A percentile compares a stretch with the other conserved stretches of the same genome.
Conservation (phyloP, 106 monocot genomes). For the Dactylorhiza incarnata region DNA sequence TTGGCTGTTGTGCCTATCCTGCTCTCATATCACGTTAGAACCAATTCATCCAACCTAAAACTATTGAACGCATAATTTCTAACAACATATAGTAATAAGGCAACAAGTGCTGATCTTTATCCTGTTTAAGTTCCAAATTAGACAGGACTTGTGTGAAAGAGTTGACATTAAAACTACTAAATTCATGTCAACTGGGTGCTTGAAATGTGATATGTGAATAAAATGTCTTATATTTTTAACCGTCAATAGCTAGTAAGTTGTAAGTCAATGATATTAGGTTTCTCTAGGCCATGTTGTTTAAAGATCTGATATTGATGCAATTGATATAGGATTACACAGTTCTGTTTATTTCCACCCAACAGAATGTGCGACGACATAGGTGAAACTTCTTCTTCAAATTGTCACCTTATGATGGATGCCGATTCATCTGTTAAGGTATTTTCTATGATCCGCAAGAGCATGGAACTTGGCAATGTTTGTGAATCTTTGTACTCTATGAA, state of each 20-base stretch:
- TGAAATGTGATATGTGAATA: not conserved
- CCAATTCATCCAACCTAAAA: not conserved
- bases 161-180: not conserved
- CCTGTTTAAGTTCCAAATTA: not conserved
- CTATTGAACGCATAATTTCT: too few species aligned
- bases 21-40: not conserved
- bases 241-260: not conserved
- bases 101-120: not conserved
- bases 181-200: not conserved
- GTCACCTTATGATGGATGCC: not conserved
- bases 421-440: conserved; percentile 9
- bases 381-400: not conserved
- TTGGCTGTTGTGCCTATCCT: not conserved
- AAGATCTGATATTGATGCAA: not conserved
- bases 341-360: not conserved
- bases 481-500: not conserved
- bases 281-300: not conserved
- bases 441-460: not conserved
- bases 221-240: not conserved
- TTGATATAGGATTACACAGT: conserved; percentile 4
- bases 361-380: conserved; percentile 6
- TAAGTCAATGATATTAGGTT: not conserved
- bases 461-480: not conserved
- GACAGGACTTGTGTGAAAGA: not conserved
- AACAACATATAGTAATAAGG: not conserved